Evolutionary conservation across 768 basidiomycete species (phyloP), one percentile per base, ranked within the genome.

Genomic region (Zangia roseola): DNA sequence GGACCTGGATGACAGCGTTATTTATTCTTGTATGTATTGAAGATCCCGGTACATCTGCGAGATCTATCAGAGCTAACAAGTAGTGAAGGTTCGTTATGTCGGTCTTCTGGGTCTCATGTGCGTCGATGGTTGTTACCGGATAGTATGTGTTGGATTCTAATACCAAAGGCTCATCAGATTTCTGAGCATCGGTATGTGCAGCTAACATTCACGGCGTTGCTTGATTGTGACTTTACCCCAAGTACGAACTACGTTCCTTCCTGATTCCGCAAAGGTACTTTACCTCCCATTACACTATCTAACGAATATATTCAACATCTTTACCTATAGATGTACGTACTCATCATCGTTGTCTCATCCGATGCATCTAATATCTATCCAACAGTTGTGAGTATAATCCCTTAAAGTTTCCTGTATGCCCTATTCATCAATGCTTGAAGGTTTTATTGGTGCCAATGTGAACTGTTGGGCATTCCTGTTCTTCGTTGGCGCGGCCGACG

Each of bases 21-120:
- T 31, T 31, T 16, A 9, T 31, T 31, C 14, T 31, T 6, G 31
- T 31, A 31, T 16, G 31, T 31, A 31, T 31, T 12, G 28, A 16
- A 16, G 5, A 16, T 31, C 31, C 6, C 31, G 16, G 31, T 16
- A 16, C 31, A 16, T 31, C 31, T 14, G 10, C 14, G 14, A 13
- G 14, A 31, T 31, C 31, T 16, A 5, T 14, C 4, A 16, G 12
- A 30, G 14, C 31, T 31, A 31, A 31, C 14, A 5, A 6, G 7
- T 31, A 28, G n/a, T 26, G 7, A 41, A 56, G 55, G 39, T 47
- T 37, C 53, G 55, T 13, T 56, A 55, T 35, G 14, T 5, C 17
- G 53, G 48, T 3, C 35, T 51, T 17, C 39, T 12, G 10, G 16
- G 2, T n/a, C 2, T 56, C 26, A 10, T 10, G 53, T 56, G 23